Percentiles rank a stretch among this genome's conserved stretches.
Evolutionary conservation across 2,329 filamentous ascomycete genomes (phyloP).

Genomic region (Colletotrichum eremochloae): DNA sequence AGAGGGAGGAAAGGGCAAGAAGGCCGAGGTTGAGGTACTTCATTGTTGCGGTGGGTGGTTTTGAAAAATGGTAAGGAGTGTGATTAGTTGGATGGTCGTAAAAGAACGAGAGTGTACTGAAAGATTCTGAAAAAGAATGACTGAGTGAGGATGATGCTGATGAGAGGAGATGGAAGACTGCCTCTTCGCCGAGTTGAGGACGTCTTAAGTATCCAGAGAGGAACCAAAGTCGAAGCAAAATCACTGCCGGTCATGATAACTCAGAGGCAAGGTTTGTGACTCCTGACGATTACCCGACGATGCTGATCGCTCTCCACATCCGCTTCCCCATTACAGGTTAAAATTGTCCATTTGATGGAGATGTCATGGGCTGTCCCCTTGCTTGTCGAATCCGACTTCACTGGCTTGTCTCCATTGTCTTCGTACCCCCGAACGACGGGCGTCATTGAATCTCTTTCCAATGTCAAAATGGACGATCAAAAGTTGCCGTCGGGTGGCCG

Average conservation of each 20-base stretch:
- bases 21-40: slow-evolving; percentile 36
- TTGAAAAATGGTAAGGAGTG: slow-evolving; percentile 23
- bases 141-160: slow-evolving; percentile 36
- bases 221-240: not conserved
- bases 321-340: slow-evolving; percentile 3
- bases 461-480: not conserved
- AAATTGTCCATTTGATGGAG: slow-evolving; percentile 10
- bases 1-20: slow-evolving; percentile 28
- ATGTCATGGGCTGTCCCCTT: slow-evolving; percentile 1
- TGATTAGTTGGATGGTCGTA: slow-evolving; percentile 21
- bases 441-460: not conserved
- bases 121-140: slow-evolving; percentile 31
- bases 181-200: not conserved
- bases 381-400: not conserved
- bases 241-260: not conserved
- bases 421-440: not conserved
- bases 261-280: not conserved
- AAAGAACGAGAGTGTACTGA: slow-evolving; percentile 23
- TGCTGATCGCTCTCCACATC: slow-evolving; percentile 17
- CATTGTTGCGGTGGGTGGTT: slow-evolving; percentile 21
- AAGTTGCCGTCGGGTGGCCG: not conserved
- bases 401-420: not conserved
- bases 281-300: not conserved
- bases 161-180: not conserved
- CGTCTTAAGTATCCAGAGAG: slow-evolving; percentile 23